Conservation (phyloP, 768 basidiomycete genomes). For the Dacryopinax primogenitus region DNA sequence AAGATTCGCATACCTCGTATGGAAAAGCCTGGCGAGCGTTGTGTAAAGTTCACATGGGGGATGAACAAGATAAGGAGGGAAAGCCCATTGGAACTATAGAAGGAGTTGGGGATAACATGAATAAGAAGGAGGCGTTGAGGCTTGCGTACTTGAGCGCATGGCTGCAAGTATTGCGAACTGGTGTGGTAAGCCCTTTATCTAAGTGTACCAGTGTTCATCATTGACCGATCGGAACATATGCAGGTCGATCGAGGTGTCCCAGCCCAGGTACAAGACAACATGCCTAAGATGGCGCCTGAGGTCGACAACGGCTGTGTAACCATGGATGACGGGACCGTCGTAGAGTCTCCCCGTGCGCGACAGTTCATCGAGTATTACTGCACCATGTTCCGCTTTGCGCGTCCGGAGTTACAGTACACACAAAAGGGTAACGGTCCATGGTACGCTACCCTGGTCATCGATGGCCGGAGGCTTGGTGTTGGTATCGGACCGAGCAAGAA, state of each 20-base stretch:
- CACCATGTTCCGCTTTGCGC: constrained; percentile 55
- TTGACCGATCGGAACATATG: not conserved
- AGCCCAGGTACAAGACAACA: not conserved
- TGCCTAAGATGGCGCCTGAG: constrained; percentile 5
- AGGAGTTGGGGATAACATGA: not conserved
- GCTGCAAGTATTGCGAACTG: not conserved
- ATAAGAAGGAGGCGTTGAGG: not conserved
- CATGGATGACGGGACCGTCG: constrained; percentile 49
- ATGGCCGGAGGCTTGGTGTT: constrained; percentile 67
- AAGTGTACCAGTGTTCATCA: not conserved
- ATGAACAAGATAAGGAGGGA: not conserved
- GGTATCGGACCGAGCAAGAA: constrained; percentile 62
- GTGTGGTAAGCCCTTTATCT: not conserved
- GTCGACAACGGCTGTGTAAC: constrained; percentile 22
- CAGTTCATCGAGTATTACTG: constrained; percentile 96
- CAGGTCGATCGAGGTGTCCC: not conserved
- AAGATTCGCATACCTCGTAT: not conserved
- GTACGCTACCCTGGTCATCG: constrained; percentile 67
- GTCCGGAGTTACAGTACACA: constrained; percentile 53
- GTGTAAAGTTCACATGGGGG: not conserved
- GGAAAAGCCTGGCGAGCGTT: not conserved
- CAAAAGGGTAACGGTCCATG: constrained; percentile 29
- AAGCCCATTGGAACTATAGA: not conserved
- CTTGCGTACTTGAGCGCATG: not conserved
- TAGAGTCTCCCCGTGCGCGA: constrained; percentile 60